Conservation (phyloP, 345 rosid genomes). For the Hibiscus tridactylites region DNA sequence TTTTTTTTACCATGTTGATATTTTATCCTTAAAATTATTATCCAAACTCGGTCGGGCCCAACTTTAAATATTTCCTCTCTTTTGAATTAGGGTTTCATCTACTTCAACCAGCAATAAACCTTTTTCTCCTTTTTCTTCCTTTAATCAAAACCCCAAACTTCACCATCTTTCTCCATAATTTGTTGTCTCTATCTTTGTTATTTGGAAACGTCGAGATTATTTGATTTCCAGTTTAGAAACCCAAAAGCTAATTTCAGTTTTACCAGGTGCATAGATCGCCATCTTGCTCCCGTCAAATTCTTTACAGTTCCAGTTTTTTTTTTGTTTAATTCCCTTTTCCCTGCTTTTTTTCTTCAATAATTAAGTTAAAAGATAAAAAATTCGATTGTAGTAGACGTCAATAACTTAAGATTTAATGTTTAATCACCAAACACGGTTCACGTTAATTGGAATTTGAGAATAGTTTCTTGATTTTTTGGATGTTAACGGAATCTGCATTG, state of each 20-base stretch:
- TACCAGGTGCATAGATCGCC: slow-evolving; percentile 4
- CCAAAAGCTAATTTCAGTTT: neutral
- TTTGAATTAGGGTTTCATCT: slow-evolving; percentile 1
- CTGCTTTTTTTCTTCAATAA: neutral
- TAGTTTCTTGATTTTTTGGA: neutral
- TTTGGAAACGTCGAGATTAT: neutral
- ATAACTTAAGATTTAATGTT: neutral
- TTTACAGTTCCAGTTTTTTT: neutral
- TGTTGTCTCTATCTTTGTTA: neutral
- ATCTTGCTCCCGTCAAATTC: neutral
- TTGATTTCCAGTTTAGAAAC: neutral
- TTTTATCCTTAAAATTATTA: no score
- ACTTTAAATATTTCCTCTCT: neutral
- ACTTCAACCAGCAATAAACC: neutral
- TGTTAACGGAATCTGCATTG: neutral
- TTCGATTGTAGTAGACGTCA: no score
- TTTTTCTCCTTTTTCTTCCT: no score
- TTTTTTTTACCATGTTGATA: no score
- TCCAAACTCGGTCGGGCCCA: no score
- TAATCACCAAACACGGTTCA: no score
- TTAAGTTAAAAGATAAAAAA: neutral
- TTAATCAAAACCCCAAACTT: neutral
- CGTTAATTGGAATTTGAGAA: no score
- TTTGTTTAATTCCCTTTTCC: neutral
- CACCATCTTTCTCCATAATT: neutral